Percentiles rank a stretch among this genome's conserved stretches.
phyloP scores from a whole-genome alignment of 2,329 filamentous ascomycete genomes.

The Arthrobotrys conoides region DNA sequence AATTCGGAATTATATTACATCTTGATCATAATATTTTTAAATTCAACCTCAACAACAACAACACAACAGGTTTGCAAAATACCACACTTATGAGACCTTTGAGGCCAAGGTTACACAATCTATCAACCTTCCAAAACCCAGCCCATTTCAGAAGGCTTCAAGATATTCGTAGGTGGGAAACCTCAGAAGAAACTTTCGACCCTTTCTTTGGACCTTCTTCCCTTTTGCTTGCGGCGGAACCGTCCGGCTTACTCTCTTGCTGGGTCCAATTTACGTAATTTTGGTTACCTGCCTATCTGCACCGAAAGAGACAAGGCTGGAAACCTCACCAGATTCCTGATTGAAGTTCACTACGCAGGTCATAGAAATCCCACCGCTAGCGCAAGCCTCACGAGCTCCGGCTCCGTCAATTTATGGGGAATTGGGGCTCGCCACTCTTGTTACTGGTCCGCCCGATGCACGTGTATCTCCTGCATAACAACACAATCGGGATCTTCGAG shows the following conservation, averaged over 20 bases:
- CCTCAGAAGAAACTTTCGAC: too few relatives aligned
- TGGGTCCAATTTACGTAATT: slow-evolving; percentile 7
- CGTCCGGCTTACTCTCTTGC: background rate
- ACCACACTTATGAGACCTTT: too few relatives aligned
- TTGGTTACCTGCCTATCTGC: slow-evolving; percentile 3
- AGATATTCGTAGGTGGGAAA: too few relatives aligned
- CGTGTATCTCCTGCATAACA: slow-evolving; percentile 5
- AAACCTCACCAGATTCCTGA: slow-evolving; percentile 1
- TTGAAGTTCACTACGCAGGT: background rate
- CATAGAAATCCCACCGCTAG: background rate
- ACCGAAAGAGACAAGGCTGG: background rate
- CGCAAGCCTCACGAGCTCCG: background rate
- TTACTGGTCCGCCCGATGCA: background rate
- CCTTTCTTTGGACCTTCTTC: background rate
- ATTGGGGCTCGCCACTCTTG: background rate
- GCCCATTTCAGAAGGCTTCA: too few relatives aligned
- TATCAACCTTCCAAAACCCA: too few relatives aligned
- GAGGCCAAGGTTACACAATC: too few relatives aligned
- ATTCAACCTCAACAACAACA: too few relatives aligned
- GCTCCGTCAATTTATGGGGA: background rate
- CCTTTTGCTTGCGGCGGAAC: background rate
- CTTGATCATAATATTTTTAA: too few relatives aligned
- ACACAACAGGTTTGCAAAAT: too few relatives aligned
- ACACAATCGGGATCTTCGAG: slow-evolving; percentile 6
- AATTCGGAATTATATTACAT: too few relatives aligned